Conservation (phyloP, 306 rosid species). For the Vicia villosa region DNA sequence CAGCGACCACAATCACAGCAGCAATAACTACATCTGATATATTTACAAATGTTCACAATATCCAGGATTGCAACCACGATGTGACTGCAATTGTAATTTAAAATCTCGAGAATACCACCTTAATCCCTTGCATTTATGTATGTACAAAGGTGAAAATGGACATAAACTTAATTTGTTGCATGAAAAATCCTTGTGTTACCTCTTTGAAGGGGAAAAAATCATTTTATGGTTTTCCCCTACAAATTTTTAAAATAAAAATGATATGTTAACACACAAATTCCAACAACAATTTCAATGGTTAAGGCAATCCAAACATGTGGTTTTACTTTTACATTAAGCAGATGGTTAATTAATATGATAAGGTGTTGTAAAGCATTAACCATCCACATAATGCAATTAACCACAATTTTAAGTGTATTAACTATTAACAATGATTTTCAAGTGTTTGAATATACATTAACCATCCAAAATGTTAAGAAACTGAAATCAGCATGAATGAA, state of each 20-base stretch:
- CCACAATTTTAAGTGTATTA: not conserved
- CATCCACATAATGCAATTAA: not conserved
- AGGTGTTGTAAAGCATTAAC: not conserved
- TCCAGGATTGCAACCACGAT: not conserved
- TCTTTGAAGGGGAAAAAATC: not conserved
- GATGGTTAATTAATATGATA: not conserved
- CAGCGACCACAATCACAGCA: not conserved
- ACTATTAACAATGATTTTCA: not conserved
- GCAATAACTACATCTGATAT: not conserved
- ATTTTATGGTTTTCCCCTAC: not conserved
- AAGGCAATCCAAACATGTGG: not conserved
- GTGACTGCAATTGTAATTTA: not conserved
- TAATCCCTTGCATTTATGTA: not conserved
- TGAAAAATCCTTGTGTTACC: not conserved
- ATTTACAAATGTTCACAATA: not conserved
- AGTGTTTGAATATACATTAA: not conserved
- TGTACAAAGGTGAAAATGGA: not conserved
- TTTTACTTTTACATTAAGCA: not conserved
- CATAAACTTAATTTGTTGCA: slow-evolving; percentile 18
- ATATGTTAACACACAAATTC: not conserved
- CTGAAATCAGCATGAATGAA: too few species aligned
- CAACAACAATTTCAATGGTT: not conserved
- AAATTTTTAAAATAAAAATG: not conserved
- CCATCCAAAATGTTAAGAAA: not conserved
- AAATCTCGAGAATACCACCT: not conserved